phyloP scores from a whole-genome alignment of 192 early-diverging fungal genomes.

The Coemansia sp. region DNA sequence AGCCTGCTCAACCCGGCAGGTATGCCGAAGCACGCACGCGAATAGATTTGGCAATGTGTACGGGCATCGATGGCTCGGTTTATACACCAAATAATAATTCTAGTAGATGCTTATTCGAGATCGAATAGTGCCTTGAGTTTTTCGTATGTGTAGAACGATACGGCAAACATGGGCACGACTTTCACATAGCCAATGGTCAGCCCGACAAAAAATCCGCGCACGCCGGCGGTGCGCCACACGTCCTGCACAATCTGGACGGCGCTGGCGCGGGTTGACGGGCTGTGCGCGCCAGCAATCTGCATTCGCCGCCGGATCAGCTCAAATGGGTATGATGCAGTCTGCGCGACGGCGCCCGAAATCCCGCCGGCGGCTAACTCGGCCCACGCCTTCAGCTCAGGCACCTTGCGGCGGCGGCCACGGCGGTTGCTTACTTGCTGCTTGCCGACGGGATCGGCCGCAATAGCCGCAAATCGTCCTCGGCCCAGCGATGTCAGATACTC shows the following conservation, averaged over 20 bases:
- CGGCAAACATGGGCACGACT: slow-evolving; percentile 88
- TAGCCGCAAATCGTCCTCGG: slow-evolving; percentile 41
- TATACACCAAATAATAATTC: neutral
- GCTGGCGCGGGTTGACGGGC: slow-evolving; percentile 53
- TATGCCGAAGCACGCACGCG: slow-evolving; percentile 37
- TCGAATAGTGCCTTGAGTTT: slow-evolving; percentile 43
- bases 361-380: slow-evolving; percentile 79
- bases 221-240: slow-evolving; percentile 65
- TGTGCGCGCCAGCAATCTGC: slow-evolving; percentile 69
- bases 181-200: slow-evolving; percentile 96
- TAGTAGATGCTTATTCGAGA: slow-evolving; percentile 22
- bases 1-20: slow-evolving; percentile 41
- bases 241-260: slow-evolving; percentile 56
- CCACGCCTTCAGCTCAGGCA: slow-evolving; percentile 64
- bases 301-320: slow-evolving; percentile 86
- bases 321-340: slow-evolving; percentile 86
- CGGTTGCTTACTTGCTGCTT: neutral
- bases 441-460: slow-evolving; percentile 18
- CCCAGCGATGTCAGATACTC: slow-evolving; percentile 65
- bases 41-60: neutral
- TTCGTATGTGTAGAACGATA: slow-evolving; percentile 85
- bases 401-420: slow-evolving; percentile 42
- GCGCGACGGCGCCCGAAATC: slow-evolving; percentile 75
- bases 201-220: slow-evolving; percentile 93
- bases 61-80: neutral